Conservation (phyloP, 1,139 yeast species). For the Entelexis paramagnoliae region DNA sequence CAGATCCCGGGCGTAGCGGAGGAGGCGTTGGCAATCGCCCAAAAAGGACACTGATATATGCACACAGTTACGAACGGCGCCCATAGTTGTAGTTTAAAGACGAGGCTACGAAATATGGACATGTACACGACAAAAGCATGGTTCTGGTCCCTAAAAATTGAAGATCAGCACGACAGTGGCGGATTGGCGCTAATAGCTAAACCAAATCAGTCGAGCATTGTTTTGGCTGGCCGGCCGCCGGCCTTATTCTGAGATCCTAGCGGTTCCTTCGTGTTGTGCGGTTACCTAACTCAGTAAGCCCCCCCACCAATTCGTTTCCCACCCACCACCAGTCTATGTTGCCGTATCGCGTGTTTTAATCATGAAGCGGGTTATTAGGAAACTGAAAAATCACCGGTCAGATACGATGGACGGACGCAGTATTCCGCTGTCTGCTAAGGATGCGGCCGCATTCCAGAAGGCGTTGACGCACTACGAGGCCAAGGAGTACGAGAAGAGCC, state of each 20-base stretch:
- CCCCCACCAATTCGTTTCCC: neutral
- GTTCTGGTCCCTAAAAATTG: too few species aligned
- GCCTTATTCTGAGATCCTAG: too few species aligned
- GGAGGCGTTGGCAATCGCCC: slow-evolving; percentile 62
- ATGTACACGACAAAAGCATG: too few species aligned
- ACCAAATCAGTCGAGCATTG: too few species aligned
- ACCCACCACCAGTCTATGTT: too few species aligned
- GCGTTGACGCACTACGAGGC: slow-evolving; percentile 75
- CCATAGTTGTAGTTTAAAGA: too few species aligned
- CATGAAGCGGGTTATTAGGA: slow-evolving; percentile 2
- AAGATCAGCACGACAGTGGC: too few species aligned
- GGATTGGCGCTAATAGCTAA: too few species aligned
- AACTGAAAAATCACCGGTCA: slow-evolving; percentile 3
- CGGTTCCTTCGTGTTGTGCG: too few species aligned
- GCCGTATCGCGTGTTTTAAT: neutral
- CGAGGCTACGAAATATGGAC: too few species aligned
- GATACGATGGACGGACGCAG: slow-evolving; percentile 17
- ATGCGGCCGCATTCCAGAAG: slow-evolving; percentile 44
- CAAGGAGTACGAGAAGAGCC: slow-evolving; percentile 78
- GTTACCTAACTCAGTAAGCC: neutral
- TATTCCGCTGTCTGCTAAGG: slow-evolving; percentile 19
- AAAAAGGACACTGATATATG: slow-evolving; percentile 65
- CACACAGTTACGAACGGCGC: too few species aligned
- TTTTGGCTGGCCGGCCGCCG: too few species aligned
- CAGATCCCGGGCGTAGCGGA: slow-evolving; percentile 78